phyloP scores from a whole-genome alignment of 2,329 filamentous ascomycete genomes.

The Hymenotorrendiella dingleyae region DNA sequence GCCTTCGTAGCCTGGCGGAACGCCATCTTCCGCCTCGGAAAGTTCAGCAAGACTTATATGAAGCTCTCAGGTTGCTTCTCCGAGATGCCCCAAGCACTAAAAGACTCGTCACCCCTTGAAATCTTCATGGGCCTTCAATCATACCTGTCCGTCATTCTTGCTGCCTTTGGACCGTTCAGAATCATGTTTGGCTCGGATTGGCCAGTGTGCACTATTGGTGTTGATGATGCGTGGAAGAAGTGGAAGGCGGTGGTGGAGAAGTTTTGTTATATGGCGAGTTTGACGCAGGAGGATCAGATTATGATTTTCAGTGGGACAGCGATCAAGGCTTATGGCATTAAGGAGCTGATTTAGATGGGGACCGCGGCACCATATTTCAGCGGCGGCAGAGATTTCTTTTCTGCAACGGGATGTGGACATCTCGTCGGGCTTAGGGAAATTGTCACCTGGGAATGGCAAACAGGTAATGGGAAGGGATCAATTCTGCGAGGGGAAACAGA shows the following conservation, averaged over 20 bases:
- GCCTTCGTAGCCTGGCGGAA: slow-evolving; percentile 62
- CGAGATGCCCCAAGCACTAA: slow-evolving; percentile 59
- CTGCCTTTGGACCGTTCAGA: slow-evolving; percentile 63
- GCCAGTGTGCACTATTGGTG: slow-evolving; percentile 77
- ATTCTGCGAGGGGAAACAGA: too few species aligned
- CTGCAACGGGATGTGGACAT: too few species aligned
- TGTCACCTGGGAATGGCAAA: too few species aligned
- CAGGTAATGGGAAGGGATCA: too few species aligned
- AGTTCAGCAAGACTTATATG: slow-evolving; percentile 66
- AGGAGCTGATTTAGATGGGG: slow-evolving; percentile 23
- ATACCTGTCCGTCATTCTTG: slow-evolving; percentile 68
- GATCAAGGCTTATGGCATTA: slow-evolving; percentile 59
- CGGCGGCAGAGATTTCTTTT: too few species aligned
- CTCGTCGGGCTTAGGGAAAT: too few species aligned
- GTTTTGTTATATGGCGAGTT: slow-evolving; percentile 56
- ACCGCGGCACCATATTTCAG: neutral
- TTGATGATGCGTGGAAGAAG: slow-evolving; percentile 58
- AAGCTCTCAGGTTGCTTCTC: slow-evolving; percentile 86
- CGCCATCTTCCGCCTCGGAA: slow-evolving; percentile 61
- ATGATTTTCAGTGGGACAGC: slow-evolving; percentile 71
- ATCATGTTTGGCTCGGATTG: slow-evolving; percentile 93
- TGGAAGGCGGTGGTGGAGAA: slow-evolving; percentile 69
- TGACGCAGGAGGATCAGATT: slow-evolving; percentile 55
- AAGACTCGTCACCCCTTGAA: slow-evolving; percentile 42
- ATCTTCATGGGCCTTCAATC: slow-evolving; percentile 60